phyloP scores from a whole-genome alignment of 345 rosid genomes.

The Syzygium jambos region DNA sequence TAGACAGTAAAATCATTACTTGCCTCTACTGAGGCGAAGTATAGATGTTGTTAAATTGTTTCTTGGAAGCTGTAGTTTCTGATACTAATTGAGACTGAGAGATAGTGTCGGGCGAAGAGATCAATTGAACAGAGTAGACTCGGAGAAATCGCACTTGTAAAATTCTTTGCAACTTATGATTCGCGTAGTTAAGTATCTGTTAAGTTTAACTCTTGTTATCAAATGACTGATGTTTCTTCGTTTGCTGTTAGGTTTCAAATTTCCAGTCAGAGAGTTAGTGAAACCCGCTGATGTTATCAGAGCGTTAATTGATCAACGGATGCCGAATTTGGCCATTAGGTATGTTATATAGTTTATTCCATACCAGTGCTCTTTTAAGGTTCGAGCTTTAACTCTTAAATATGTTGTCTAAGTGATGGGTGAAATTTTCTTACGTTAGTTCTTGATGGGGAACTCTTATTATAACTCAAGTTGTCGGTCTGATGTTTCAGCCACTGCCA shows the following conservation, averaged over 20 bases:
- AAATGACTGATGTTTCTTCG: constrained; percentile 1
- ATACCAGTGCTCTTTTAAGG: background rate
- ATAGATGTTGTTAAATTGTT: background rate
- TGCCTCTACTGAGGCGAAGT: background rate
- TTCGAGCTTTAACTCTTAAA: background rate
- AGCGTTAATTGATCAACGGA: constrained; percentile 42
- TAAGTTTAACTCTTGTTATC: background rate
- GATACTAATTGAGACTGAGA: background rate
- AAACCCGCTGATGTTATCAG: constrained; percentile 47
- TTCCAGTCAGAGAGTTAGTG: constrained; percentile 55
- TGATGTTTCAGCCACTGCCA: background rate
- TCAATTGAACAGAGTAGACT: background rate
- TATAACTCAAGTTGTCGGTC: background rate
- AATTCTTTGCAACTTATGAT: background rate
- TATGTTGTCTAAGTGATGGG: background rate
- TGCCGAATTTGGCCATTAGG: constrained; percentile 70
- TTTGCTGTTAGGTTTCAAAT: constrained; percentile 44
- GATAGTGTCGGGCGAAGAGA: background rate
- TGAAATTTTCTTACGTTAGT: background rate
- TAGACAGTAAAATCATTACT: background rate
- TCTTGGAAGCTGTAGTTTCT: background rate
- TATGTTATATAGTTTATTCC: constrained; percentile 8
- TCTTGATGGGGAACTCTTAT: background rate
- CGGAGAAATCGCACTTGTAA: background rate
- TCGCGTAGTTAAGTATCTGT: background rate